Evolutionary conservation across 495 filamentous ascomycete species (phyloP).

Genomic region (Aspergillus wentii): DNA sequence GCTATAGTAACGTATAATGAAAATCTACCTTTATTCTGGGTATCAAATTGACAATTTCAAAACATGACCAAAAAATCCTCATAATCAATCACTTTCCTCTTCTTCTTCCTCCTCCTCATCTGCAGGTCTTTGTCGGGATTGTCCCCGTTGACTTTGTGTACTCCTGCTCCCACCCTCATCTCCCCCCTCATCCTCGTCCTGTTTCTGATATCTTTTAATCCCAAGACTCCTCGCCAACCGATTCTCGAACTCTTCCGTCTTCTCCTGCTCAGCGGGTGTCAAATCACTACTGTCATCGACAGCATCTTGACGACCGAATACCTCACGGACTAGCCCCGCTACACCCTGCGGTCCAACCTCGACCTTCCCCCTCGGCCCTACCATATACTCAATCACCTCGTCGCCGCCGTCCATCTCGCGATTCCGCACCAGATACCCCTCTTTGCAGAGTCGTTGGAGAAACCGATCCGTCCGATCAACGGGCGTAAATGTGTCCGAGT

Average conservation of each 20-base stretch:
- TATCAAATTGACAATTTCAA: constrained; percentile 2
- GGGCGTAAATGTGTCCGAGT: constrained; percentile 69
- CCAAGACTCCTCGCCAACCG: constrained; percentile 29
- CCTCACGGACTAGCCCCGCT: constrained; percentile 59
- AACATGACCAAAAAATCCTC: background rate
- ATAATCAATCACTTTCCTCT: constrained; percentile 15
- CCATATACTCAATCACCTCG: constrained; percentile 68
- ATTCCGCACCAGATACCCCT: constrained; percentile 77
- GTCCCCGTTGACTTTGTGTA: constrained; percentile 6
- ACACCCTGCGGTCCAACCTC: constrained; percentile 76
- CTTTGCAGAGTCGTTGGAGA: constrained; percentile 67
- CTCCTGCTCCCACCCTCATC: constrained; percentile 13
- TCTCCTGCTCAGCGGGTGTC: constrained; percentile 32
- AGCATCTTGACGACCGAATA: constrained; percentile 43
- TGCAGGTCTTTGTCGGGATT: constrained; percentile 4
- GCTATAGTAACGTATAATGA: too few relatives aligned
- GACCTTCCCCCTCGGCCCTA: constrained; percentile 79
- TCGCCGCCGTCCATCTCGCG: constrained; percentile 65
- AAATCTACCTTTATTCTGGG: too few relatives aligned
- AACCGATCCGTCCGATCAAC: constrained; percentile 72
- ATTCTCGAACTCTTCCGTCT: constrained; percentile 25
- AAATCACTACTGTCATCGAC: constrained; percentile 34
- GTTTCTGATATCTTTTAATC: constrained; percentile 7
- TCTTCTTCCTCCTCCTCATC: constrained; percentile 30
- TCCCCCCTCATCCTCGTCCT: constrained; percentile 9